These are phyloP conservation scores for Phylloporus sp. DNA, from an alignment of 768 basidiomycete species.

Conservation along the genomic window DNA sequence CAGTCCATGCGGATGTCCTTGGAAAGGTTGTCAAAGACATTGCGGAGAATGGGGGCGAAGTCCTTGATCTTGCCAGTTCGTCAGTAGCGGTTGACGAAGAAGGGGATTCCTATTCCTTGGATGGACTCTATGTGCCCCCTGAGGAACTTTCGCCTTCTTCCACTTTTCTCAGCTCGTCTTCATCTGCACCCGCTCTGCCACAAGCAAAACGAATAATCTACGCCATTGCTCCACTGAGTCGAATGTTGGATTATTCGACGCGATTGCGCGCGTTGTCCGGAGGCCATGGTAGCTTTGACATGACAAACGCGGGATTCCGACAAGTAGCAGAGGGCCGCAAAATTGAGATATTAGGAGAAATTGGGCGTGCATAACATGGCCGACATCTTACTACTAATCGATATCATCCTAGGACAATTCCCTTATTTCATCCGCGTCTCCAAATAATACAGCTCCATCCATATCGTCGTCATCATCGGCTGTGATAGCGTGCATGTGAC, in stretches of 20 bases:
- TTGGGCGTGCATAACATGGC: conserved; percentile 56
- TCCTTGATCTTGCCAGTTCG: conserved; percentile 53
- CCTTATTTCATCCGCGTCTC: conserved; percentile 74
- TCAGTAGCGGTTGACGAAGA: conserved; percentile 36
- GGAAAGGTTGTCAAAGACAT: conserved; percentile 80
- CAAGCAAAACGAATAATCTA: conserved; percentile 59
- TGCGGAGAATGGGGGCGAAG: conserved; percentile 78
- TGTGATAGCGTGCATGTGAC: conserved; percentile 52
- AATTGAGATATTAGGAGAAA: conserved; percentile 70
- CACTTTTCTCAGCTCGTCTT: conserved; percentile 26
- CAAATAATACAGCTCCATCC: conserved; percentile 68
- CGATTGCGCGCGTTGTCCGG: conserved; percentile 76
- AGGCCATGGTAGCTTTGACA: conserved; percentile 78
- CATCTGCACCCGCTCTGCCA: conserved; percentile 30
- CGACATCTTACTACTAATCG: conserved; percentile 8
- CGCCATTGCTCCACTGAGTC: conserved; percentile 73
- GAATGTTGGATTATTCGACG: conserved; percentile 75
- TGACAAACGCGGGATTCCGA: conserved; percentile 72
- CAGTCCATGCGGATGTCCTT: conserved; percentile 58
- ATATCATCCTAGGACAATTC: conserved; percentile 41
- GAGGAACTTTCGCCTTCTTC: conserved; percentile 71
- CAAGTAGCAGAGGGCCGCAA: conserved; percentile 57
- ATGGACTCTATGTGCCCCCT: conserved; percentile 73
- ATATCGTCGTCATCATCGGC: conserved; percentile 72
- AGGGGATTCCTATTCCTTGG: conserved; percentile 43